Evolutionary conservation across 1,284 basidiomycete genomes (phyloP), one percentile per base, ranked within the genome.

Genomic region (Sphagnurus paluster): DNA sequence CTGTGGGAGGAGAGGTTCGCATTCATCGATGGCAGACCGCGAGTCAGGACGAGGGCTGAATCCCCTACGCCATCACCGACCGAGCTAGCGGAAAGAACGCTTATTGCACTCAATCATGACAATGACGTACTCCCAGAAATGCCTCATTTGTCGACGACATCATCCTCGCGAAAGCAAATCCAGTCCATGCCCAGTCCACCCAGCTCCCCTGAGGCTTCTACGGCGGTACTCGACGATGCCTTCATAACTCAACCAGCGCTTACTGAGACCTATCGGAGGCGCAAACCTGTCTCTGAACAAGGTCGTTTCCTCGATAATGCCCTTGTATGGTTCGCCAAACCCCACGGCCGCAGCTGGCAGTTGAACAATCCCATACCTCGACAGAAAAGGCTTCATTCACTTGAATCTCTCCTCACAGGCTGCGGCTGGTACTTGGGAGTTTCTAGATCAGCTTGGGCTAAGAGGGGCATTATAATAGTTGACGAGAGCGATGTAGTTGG

Each of bases 401-500:
- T 73, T 5, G 63, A 69, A n/a, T 63, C 72, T 1, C 45, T 75
- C 2, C 50, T 75, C 4, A 25, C 48, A 8, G 71, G 62, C 5
- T 72, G 72, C 50, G 69, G 66, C 14, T 71, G 68, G 63, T 46
- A 26, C 41, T 34, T 21, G 17, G 49, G 46, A 4, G 24, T 37
- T 26, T 16, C n/a, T 41, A 41, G 34, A 9, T 34, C 46, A 23
- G 21, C 47, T 9, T 58, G 54, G 56, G 50, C 57, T 4, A 49
- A 60, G 38, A 57, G 58, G 39, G 73, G 71, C 2, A 47, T 71
- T 8, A 60, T 73, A 16, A 59, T 75, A 34, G 54, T 74, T 5
- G 63, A 71, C 39, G 59, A 58, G 13, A 56, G 58, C 35, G 56
- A 55, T 26, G 46, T 41, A 14, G 39, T 40, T 11, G 56, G 42